phyloP scores from a whole-genome alignment of 257 asterid species.

The Jaltomata sinuosa region DNA sequence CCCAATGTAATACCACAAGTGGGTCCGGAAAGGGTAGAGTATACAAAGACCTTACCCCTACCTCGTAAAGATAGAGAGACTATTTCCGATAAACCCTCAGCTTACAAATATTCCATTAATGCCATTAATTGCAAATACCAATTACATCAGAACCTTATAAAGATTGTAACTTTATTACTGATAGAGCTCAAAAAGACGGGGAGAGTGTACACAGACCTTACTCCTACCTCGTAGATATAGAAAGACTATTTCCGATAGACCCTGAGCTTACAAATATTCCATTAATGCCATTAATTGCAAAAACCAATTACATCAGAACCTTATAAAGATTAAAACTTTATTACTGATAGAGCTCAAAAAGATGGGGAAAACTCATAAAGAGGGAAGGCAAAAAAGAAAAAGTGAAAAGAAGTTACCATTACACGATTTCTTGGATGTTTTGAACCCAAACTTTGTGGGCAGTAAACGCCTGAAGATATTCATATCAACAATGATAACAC shows the following conservation, averaged over 20 bases:
- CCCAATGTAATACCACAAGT: no score
- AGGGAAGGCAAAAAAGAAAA: not conserved
- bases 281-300: not conserved
- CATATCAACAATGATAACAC: constrained; percentile 30
- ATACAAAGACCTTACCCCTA: no score
- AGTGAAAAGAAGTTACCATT: constrained; percentile 32
- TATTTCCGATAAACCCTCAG: no score
- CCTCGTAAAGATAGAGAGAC: no score
- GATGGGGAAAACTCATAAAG: not conserved
- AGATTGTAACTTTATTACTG: not conserved
- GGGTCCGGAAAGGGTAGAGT: no score
- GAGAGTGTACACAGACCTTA: no score
- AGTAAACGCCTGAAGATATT: constrained; percentile 45
- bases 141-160: not conserved
- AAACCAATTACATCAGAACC: not conserved
- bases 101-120: not conserved
- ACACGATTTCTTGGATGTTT: constrained; percentile 27
- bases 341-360: not conserved
- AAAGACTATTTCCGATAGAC: not conserved
- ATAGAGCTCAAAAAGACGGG: not conserved
- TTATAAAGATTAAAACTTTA: not conserved
- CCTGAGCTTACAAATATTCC: no score
- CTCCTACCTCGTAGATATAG: not conserved
- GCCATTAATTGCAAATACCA: not conserved
- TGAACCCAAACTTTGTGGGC: constrained; percentile 22